phyloP scores from a whole-genome alignment of 495 filamentous ascomycete species.

The Lasiosphaeria miniovina region DNA sequence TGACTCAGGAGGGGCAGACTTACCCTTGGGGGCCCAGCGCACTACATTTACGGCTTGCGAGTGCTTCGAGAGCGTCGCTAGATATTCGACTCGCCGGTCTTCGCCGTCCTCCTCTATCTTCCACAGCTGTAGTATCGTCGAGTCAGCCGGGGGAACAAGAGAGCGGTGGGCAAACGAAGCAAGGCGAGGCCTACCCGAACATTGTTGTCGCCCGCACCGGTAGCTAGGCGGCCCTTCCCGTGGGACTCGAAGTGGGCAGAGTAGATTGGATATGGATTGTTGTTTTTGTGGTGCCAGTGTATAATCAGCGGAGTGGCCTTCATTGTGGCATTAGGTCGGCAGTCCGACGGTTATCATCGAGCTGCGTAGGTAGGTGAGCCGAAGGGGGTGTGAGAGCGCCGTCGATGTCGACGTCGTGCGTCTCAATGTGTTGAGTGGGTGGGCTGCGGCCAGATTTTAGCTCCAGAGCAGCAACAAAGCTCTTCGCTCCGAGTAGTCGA shows the following conservation, averaged over 20 bases:
- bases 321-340: constrained; percentile 54
- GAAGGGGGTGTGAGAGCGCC: not conserved
- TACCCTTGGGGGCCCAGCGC: constrained; percentile 89
- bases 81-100: constrained; percentile 79
- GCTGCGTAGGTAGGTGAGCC: not conserved
- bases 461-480: not conserved
- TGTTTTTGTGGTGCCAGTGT: constrained; percentile 94
- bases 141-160: constrained; percentile 12
- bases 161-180: constrained; percentile 1
- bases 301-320: constrained; percentile 88
- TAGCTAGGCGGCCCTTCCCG: constrained; percentile 89
- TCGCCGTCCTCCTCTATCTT: constrained; percentile 84
- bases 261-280: constrained; percentile 83
- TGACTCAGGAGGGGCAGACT: not conserved
- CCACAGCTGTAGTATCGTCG: constrained; percentile 64
- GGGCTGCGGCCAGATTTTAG: not conserved
- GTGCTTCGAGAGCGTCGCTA: constrained; percentile 88
- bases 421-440: no score
- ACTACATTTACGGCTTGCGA: constrained; percentile 98
- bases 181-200: constrained; percentile 67
- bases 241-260: constrained; percentile 93
- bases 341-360: constrained; percentile 16
- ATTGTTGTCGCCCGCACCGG: constrained; percentile 94
- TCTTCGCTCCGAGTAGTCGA: not conserved
- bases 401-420: no score